Evolutionary conservation across 306 rosid genomes (phyloP).

Genomic region (Luffa aegyptiaca): DNA sequence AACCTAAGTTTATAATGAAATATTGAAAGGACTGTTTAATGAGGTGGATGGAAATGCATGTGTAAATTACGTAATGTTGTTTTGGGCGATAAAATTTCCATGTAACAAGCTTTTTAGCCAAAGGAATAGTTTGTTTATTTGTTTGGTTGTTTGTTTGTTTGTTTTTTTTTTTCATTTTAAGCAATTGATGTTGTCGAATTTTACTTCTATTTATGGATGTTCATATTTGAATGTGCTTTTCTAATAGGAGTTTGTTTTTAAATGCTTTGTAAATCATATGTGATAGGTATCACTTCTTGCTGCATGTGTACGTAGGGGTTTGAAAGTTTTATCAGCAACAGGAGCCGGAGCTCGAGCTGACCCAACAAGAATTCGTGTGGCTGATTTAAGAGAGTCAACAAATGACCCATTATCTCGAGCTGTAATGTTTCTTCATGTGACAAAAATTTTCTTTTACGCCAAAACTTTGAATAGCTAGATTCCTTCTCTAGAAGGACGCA

Average conservation of each 20-base stretch:
- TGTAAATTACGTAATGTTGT: not conserved
- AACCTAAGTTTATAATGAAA: not conserved
- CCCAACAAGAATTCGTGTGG: constrained; percentile 87
- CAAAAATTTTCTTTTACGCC: not conserved
- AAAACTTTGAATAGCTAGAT: not conserved
- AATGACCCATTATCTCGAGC: constrained; percentile 86
- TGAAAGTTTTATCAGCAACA: constrained; percentile 84
- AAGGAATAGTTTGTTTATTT: constrained; percentile 1
- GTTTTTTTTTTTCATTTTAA: not conserved
- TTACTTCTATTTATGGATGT: not conserved
- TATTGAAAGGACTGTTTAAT: too few species aligned
- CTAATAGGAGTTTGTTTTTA: constrained; percentile 16
- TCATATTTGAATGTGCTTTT: constrained; percentile 8
- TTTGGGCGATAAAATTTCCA: not conserved
- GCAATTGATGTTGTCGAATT: not conserved
- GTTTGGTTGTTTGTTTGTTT: too few species aligned
- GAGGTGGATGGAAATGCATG: not conserved
- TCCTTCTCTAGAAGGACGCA: not conserved
- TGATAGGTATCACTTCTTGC: constrained; percentile 96
- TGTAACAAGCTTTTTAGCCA: not conserved
- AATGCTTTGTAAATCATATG: constrained; percentile 29
- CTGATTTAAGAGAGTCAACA: constrained; percentile 84
- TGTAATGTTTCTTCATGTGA: constrained; percentile 32
- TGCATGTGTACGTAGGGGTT: constrained; percentile 84
- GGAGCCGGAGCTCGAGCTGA: constrained; percentile 98